Evolutionary conservation across 257 asterid species (phyloP), one percentile per base, ranked within the genome.

Genomic region (Nicotiana benthamiana): DNA sequence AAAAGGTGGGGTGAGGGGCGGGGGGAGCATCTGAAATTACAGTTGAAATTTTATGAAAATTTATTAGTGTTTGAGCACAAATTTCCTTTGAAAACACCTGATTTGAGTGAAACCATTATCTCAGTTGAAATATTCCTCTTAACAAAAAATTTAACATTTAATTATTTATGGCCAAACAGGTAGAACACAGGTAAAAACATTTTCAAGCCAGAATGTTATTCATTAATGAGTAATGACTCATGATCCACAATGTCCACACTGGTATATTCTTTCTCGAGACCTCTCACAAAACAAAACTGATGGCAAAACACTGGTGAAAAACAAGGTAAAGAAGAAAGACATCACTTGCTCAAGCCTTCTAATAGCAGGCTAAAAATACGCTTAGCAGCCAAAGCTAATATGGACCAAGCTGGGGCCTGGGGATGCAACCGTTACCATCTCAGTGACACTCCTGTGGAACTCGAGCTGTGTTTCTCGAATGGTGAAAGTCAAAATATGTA

Each of bases 221-320:
- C 24, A 74, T 74, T 74, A 10, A 48, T 51, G 26, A 74, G 62
- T 74, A 9, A 74, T 68, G 48, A 40, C 12, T 40, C 48, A n/a
- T 72, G 79, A 74, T 48, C 79, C 59, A 51, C 56, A 74, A 48
- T 74, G 79, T 74, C 26, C 79, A 74, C 26, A 74, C 26, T 40
- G 9, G 17, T 74, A 74, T 8, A 48, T 72, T 40, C 24, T 46
- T 46, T 72, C 24, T 72, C 24, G 13, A 72, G 60, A 26, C 43
- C 79, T 48, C 62, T 48, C 77, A 48, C 48, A 15, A 24, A 20
- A 8, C 79, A 74, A 74, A 74, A 74, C 43, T 74, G 79, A 51
- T 2, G 79, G 79, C 43, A 74, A 74, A 48, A 7, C 40, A 72
- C 78, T 24, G 11, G 60, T 8, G 56, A 13, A 51, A 5, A 22